Conservation (phyloP, 2,329 filamentous ascomycete genomes). For the Allantophomopsis lycopodina region DNA sequence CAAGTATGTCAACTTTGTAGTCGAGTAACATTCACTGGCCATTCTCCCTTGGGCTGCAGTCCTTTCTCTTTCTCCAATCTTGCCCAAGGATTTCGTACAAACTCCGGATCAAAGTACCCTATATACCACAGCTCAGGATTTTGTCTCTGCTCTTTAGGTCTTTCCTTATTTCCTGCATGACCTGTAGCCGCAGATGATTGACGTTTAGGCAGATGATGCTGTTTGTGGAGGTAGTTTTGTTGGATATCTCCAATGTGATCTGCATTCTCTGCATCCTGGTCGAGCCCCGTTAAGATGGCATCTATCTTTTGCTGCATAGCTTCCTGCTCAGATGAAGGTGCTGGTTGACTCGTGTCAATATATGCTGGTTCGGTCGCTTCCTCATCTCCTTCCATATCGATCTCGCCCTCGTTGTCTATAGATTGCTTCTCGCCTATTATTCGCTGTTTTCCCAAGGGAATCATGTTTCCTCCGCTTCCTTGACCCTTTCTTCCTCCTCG, state of each 20-base stretch:
- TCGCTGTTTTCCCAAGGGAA: constrained; percentile 15
- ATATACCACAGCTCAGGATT: constrained; percentile 41
- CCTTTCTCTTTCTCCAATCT: constrained; percentile 33
- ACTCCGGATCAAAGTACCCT: constrained; percentile 55
- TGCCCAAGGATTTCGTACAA: constrained; percentile 63
- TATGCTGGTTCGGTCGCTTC: constrained; percentile 6
- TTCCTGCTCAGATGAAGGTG: constrained; percentile 1
- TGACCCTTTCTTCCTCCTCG: constrained; percentile 18
- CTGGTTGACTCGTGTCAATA: constrained; percentile 2
- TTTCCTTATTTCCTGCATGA: constrained; percentile 6
- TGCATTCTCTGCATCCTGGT: not conserved
- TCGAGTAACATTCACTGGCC: constrained; percentile 15
- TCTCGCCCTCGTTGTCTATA: constrained; percentile 2
- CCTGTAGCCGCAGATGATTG: constrained; percentile 3
- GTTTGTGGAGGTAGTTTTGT: not conserved
- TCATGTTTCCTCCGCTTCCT: constrained; percentile 16
- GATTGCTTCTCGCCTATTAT: constrained; percentile 7
- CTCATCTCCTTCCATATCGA: constrained; percentile 9
- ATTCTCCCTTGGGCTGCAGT: constrained; percentile 28
- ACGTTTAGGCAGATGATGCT: constrained; percentile 1
- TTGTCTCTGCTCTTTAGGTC: constrained; percentile 18
- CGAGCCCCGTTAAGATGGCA: not conserved
- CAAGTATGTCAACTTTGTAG: no score
- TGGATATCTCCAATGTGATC: not conserved
- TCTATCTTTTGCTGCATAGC: constrained; percentile 3